These are phyloP conservation scores for Aspergillus carlsbadensis DNA, from an alignment of 495 filamentous ascomycete species.

Conservation along the genomic window DNA sequence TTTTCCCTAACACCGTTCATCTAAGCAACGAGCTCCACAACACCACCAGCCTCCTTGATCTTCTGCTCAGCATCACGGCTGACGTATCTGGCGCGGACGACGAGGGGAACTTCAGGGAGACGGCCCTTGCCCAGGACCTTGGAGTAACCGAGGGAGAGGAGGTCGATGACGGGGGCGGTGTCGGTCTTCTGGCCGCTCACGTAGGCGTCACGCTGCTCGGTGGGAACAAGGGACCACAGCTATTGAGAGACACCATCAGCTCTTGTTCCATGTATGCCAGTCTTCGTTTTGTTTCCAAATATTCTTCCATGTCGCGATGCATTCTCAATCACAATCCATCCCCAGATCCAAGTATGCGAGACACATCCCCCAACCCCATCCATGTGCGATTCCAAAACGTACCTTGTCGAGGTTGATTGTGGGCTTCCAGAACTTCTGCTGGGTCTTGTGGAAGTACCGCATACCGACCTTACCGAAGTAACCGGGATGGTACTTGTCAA, in stretches of 20 bases:
- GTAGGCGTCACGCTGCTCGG: constrained; percentile 82
- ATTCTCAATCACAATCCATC: not conserved
- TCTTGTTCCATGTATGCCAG: not conserved
- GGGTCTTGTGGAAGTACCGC: constrained; percentile 89
- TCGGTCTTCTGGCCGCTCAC: constrained; percentile 68
- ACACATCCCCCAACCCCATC: not conserved
- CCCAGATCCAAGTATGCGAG: not conserved
- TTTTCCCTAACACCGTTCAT: constrained; percentile 22
- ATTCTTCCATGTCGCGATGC: not conserved
- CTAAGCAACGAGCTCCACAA: constrained; percentile 90
- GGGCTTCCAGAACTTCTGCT: constrained; percentile 91
- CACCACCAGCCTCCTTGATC: constrained; percentile 90
- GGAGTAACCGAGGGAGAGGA: constrained; percentile 86
- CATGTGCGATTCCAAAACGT: constrained; percentile 25
- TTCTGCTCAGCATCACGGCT: constrained; percentile 88
- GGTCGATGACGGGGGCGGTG: constrained; percentile 88
- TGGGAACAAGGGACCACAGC: constrained; percentile 81
- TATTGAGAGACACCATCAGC: constrained; percentile 35
- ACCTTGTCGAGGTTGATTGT: constrained; percentile 91
- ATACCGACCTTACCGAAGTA: constrained; percentile 99
- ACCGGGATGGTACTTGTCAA: constrained; percentile 93
- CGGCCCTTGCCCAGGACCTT: constrained; percentile 94
- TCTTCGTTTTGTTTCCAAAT: not conserved
- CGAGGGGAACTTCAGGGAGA: constrained; percentile 78
- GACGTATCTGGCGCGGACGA: constrained; percentile 86